Percentiles rank a stretch among this genome's conserved stretches.
Evolutionary conservation across 495 filamentous ascomycete species (phyloP).

Genomic region (Penicillium mononematosum): DNA sequence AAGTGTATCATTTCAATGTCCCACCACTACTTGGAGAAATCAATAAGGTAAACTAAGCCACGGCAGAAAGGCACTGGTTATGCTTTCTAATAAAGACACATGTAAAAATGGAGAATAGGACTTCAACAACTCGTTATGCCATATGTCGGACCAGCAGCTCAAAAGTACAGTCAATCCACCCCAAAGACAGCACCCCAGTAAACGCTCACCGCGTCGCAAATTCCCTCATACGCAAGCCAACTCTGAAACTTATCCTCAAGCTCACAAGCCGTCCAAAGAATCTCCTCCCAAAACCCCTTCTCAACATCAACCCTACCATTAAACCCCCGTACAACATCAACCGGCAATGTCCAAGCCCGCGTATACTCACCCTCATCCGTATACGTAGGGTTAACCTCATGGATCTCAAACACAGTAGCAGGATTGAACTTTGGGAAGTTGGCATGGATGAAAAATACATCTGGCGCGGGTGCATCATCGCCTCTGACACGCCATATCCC

Average conservation of each 20-base stretch:
- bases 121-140: neutral
- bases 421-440: slow-evolving; percentile 50
- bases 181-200: slow-evolving; percentile 27
- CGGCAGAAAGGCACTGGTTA: neutral
- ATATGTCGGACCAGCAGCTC: neutral
- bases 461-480: slow-evolving; percentile 16
- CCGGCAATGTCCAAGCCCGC: slow-evolving; percentile 44
- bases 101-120: neutral
- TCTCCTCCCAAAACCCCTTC: slow-evolving; percentile 49
- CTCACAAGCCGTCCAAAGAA: slow-evolving; percentile 48
- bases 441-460: slow-evolving; percentile 47
- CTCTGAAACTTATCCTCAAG: slow-evolving; percentile 41
- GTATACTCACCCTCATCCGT: slow-evolving; percentile 38
- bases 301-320: slow-evolving; percentile 46
- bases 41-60: neutral
- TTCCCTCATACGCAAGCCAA: slow-evolving; percentile 31
- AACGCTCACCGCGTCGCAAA: slow-evolving; percentile 30
- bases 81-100: neutral
- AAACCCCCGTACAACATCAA: slow-evolving; percentile 36
- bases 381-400: slow-evolving; percentile 37
- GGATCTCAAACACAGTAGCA: slow-evolving; percentile 38
- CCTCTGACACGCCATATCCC: slow-evolving; percentile 23
- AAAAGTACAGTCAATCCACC: neutral
- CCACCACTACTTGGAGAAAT: neutral
- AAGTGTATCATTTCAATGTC: neutral